Evolutionary conservation across 208 protist species (phyloP).

Genomic region (Cochliopodium minus): DNA sequence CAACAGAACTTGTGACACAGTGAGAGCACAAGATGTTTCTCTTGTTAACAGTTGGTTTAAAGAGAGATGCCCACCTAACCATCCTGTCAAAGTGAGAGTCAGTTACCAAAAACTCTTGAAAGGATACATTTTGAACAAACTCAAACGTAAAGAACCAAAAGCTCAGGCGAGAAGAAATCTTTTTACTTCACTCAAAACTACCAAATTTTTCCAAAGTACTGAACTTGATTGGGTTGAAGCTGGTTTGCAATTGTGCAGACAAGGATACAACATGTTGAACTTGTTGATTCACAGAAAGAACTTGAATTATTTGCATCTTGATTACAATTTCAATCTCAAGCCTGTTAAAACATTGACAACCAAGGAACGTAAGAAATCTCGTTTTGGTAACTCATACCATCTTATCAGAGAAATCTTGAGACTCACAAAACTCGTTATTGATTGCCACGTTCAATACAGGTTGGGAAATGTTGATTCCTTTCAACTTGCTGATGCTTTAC

Average conservation of each 20-base stretch:
- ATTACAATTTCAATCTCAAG: conserved; percentile 99
- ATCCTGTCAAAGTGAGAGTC: conserved; percentile 84
- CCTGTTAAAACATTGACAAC: conserved; percentile 99
- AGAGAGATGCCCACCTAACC: conserved; percentile 39
- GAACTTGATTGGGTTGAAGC: conserved; percentile 99
- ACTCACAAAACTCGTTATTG: conserved; percentile 96
- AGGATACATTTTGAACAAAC: conserved; percentile 90
- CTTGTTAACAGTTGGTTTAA: conserved; percentile 95
- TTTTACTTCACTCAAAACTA: conserved; percentile 67
- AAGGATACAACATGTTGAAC: conserved; percentile 99
- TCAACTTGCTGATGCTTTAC: conserved; percentile 96
- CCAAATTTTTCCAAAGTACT: conserved; percentile 98
- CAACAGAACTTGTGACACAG: conserved; percentile 69
- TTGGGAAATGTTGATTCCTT: conserved; percentile 94
- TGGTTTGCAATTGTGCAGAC: conserved; percentile 94
- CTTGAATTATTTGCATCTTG: conserved; percentile 98
- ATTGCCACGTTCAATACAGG: conserved; percentile 97
- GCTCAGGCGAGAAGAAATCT: conserved; percentile 57
- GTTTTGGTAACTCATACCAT: conserved; percentile 99
- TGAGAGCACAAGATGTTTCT: conserved; percentile 86
- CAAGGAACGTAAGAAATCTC: conserved; percentile 99
- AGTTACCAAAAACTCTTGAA: conserved; percentile 99
- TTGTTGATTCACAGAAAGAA: conserved; percentile 99
- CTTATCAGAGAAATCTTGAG: conserved; percentile 95
- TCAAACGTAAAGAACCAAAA: conserved; percentile 68